Percentiles rank a stretch among this genome's conserved stretches.
Evolutionary conservation across 768 basidiomycete genomes (phyloP).

Genomic region (Leucogyrophana mollusca): DNA sequence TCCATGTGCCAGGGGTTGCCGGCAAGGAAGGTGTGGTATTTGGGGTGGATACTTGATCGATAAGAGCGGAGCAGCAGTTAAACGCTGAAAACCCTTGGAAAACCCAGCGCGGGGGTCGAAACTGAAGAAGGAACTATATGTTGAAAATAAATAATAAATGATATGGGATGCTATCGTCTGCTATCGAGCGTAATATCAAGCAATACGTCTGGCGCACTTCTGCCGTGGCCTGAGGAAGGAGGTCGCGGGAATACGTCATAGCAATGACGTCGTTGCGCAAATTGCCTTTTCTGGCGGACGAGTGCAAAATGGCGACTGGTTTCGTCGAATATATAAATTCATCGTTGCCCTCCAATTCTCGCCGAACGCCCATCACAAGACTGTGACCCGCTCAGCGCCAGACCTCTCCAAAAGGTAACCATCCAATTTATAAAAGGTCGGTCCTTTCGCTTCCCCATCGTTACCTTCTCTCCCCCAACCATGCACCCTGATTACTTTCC

Average conservation of each 20-base stretch:
- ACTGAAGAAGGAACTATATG: neutral
- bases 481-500: slow-evolving; percentile 32
- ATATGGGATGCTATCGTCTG: no score
- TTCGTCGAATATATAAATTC: slow-evolving; percentile 22
- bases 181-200: no score
- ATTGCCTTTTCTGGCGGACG: slow-evolving; percentile 27
- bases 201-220: no score
- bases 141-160: no score
- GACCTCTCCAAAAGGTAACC: slow-evolving; percentile 8
- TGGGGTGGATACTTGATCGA: slow-evolving; percentile 7
- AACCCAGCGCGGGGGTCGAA: neutral
- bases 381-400: neutral
- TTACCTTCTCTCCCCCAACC: neutral
- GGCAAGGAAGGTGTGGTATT: slow-evolving; percentile 1
- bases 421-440: slow-evolving; percentile 9
- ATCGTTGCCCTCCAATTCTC: slow-evolving; percentile 3
- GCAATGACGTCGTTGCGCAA: slow-evolving; percentile 25
- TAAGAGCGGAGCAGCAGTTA: slow-evolving; percentile 3
- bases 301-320: slow-evolving; percentile 6
- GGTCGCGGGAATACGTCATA: slow-evolving; percentile 6
- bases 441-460: neutral
- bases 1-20: no score
- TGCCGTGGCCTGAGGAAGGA: no score
- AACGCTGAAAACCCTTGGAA: neutral
- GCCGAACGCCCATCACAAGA: neutral